Conservation (phyloP, 495 filamentous ascomycete genomes). For the Hypoxylon intermedium region DNA sequence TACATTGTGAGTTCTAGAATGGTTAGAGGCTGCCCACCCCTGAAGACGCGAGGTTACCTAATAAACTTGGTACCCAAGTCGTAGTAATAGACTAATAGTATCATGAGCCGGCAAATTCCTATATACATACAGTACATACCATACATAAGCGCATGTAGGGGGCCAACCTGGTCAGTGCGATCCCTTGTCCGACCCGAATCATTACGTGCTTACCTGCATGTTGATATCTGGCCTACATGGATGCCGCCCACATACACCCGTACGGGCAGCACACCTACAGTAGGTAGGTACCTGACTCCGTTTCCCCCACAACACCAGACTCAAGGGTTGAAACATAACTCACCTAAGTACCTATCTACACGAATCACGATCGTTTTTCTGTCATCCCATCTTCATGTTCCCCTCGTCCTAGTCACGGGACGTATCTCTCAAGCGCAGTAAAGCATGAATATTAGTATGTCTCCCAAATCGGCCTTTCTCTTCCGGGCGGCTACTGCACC, state of each 20-base stretch:
- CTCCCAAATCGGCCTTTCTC: conserved; percentile 20
- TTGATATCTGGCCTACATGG: background rate
- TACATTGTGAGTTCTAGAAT: conserved; percentile 11
- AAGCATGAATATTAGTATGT: conserved; percentile 5
- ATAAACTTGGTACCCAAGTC: conserved; percentile 7
- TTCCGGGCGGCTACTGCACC: conserved; percentile 29
- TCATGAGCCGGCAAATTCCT: background rate
- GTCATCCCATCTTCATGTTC: background rate
- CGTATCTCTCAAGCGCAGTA: background rate
- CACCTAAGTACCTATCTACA: background rate
- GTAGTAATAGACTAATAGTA: background rate
- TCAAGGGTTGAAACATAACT: conserved; percentile 11
- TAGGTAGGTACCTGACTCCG: background rate
- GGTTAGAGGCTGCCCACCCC: conserved; percentile 8
- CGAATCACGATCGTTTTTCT: background rate
- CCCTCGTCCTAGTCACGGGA: background rate
- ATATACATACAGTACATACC: background rate
- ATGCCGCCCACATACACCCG: conserved; percentile 8
- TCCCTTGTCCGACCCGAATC: background rate
- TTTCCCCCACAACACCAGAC: conserved; percentile 34
- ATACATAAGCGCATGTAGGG: too few species aligned
- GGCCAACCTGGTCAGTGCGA: background rate
- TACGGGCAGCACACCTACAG: background rate
- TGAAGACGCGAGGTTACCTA: conserved; percentile 11
- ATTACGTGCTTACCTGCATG: conserved; percentile 3